Evolutionary conservation across 1,284 basidiomycete species (phyloP).

Genomic region (Chondrostereum purpureum): DNA sequence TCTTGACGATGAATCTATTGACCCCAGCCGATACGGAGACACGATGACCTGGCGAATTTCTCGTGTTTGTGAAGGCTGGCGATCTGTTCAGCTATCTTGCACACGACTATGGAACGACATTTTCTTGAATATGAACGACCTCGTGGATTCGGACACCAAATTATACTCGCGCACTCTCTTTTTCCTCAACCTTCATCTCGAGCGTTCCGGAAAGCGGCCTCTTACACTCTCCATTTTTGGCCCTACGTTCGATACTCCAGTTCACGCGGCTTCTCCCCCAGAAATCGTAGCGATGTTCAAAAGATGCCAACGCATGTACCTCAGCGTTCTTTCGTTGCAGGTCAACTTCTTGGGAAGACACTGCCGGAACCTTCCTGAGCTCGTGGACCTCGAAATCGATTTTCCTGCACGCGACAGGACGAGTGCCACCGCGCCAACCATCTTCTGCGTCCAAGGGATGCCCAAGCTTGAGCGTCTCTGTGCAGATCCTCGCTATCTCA

Average conservation of each 20-base stretch:
- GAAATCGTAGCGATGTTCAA: not conserved
- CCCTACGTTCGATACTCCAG: not conserved
- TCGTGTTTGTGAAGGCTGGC: not conserved
- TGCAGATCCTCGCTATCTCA: not conserved
- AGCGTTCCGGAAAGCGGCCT: not conserved
- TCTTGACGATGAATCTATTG: too few relatives aligned
- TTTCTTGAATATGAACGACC: not conserved
- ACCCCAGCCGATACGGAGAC: not conserved
- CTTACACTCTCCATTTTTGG: not conserved
- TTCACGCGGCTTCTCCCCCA: not conserved
- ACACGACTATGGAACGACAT: not conserved
- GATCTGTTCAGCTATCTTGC: not conserved
- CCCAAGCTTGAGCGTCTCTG: not conserved
- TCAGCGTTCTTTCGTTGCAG: not conserved
- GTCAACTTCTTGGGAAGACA: not conserved
- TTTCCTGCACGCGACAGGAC: not conserved
- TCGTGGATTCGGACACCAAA: not conserved
- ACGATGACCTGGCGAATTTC: not conserved
- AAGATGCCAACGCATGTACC: not conserved
- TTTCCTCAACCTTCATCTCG: not conserved
- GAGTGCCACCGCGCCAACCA: not conserved
- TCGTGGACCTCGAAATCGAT: not conserved
- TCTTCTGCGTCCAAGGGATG: not conserved
- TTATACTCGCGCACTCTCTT: not conserved
- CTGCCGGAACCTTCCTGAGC: not conserved